phyloP scores from a whole-genome alignment of 75 land plant genomes.

The Selaginella moellendorffii region DNA sequence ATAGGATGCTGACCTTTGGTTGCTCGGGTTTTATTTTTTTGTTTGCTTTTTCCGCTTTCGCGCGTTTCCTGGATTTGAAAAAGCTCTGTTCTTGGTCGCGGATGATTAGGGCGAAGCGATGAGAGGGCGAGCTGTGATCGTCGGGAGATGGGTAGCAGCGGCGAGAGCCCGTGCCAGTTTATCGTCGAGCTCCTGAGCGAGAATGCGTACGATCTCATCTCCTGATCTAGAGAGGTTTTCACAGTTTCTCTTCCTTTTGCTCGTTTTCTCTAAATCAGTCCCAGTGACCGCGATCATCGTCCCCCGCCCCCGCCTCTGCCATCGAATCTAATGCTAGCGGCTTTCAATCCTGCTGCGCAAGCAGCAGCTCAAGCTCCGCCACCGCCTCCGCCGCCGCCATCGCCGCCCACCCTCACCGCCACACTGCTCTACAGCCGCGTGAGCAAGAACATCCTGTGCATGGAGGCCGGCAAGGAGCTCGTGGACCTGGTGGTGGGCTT shows the following conservation, averaged over 20 bases:
- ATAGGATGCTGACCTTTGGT: not conserved
- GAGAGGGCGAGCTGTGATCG: not conserved
- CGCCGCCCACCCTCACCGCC: not conserved
- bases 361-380: not conserved
- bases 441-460: conserved; percentile 31
- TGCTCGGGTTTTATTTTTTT: too few species aligned
- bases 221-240: too few species aligned
- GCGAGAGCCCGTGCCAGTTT: not conserved
- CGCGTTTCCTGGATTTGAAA: not conserved
- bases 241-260: too few species aligned
- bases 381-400: not conserved
- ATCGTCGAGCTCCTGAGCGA: not conserved
- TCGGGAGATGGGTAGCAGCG: not conserved
- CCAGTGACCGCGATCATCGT: too few species aligned
- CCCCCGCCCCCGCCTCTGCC: too few species aligned
- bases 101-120: not conserved
- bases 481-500: conserved; percentile 39
- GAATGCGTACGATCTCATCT: too few species aligned
- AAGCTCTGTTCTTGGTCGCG: not conserved
- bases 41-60: too few species aligned
- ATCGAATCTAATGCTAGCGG: not conserved
- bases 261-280: too few species aligned
- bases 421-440: conserved; percentile 16
- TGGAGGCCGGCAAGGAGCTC: conserved; percentile 38
- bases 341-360: not conserved